Percentiles rank a stretch among this genome's conserved stretches.
These are phyloP conservation scores for Botrytis galanthina DNA, from an alignment of 2,329 filamentous ascomycete species.

Conservation along the genomic window DNA sequence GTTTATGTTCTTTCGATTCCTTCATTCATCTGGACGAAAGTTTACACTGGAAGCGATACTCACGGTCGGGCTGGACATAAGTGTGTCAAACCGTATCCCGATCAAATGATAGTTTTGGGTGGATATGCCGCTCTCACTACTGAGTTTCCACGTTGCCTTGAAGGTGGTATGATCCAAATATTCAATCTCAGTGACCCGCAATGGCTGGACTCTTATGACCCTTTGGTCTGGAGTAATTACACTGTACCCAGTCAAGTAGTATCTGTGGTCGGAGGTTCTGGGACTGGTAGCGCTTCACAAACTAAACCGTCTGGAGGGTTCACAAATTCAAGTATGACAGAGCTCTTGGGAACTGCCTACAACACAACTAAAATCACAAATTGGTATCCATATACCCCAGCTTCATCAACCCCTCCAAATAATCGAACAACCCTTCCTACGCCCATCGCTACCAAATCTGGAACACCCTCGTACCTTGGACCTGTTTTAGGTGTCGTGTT, in stretches of 20 bases:
- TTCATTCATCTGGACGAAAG: conserved; percentile 69
- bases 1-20: conserved; percentile 73
- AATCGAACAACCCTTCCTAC: conserved; percentile 23
- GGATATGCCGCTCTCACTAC: conserved; percentile 52
- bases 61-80: conserved; percentile 64
- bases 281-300: conserved; percentile 60
- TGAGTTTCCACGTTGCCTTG: conserved; percentile 45
- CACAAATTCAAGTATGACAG: conserved; percentile 47
- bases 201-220: conserved; percentile 71
- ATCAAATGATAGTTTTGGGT: conserved; percentile 68
- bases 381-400: conserved; percentile 57
- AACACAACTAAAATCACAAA: conserved; percentile 53
- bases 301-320: conserved; percentile 62
- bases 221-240: conserved; percentile 62
- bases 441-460: conserved; percentile 20
- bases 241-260: conserved; percentile 60
- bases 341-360: conserved; percentile 56
- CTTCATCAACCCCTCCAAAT: conserved; percentile 24
- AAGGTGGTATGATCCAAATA: conserved; percentile 54
- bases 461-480: conserved; percentile 55
- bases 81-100: conserved; percentile 67
- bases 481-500: conserved; percentile 62
- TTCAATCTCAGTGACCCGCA: conserved; percentile 69
- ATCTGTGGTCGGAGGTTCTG: conserved; percentile 58
- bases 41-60: conserved; percentile 51